phyloP scores from a whole-genome alignment of 176 grass and related monocot genomes.

The Coix lacrymajobi region DNA sequence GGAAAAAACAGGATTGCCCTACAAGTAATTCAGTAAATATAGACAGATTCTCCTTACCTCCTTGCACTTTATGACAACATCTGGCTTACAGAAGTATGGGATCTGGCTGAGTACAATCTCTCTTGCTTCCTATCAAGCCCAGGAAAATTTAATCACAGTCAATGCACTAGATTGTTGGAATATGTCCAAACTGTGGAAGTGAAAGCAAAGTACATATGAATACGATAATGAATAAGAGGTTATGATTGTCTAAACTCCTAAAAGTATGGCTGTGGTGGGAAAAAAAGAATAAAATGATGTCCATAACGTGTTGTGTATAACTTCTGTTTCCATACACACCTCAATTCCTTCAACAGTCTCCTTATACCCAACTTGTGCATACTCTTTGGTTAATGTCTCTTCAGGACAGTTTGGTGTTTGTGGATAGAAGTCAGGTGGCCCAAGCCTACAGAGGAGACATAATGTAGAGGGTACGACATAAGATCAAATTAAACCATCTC shows the following conservation, averaged over 20 bases:
- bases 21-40: background rate
- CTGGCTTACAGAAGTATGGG: slow-evolving; percentile 63
- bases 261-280: background rate
- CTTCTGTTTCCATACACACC: slow-evolving; percentile 45
- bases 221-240: background rate
- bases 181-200: background rate
- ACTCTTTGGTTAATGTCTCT: slow-evolving; percentile 98
- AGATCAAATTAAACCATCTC: slow-evolving; percentile 11
- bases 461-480: background rate
- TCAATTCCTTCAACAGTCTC: slow-evolving; percentile 99
- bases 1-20: background rate
- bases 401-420: slow-evolving; percentile 91
- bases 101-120: slow-evolving; percentile 83
- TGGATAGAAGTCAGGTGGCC: slow-evolving; percentile 94
- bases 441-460: slow-evolving; percentile 62
- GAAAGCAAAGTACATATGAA: background rate
- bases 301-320: background rate
- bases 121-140: slow-evolving; percentile 63
- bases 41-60: slow-evolving; percentile 56
- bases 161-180: background rate
- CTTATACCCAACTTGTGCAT: slow-evolving; percentile 90
- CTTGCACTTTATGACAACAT: slow-evolving; percentile 71
- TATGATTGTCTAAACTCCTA: background rate
- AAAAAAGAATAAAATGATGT: background rate
- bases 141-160: slow-evolving; percentile 17